These are phyloP conservation scores for Furcasterigmium sp. DNA, from an alignment of 2,329 filamentous ascomycete species.

Conservation along the genomic window DNA sequence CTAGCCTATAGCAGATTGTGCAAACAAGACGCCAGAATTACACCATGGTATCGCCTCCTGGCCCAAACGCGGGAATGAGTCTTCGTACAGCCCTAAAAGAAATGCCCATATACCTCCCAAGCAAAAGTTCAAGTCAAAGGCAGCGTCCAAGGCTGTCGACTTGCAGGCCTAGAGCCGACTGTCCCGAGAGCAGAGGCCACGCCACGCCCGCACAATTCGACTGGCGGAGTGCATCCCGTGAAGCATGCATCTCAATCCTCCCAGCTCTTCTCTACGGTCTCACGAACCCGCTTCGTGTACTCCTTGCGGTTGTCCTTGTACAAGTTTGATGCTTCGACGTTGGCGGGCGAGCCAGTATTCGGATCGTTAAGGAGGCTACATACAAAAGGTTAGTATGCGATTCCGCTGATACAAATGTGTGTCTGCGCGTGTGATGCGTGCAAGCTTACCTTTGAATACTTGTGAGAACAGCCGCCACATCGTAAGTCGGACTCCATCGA, in stretches of 20 bases:
- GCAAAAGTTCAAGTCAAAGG: too few relatives aligned
- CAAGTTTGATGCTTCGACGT: slow-evolving; percentile 94
- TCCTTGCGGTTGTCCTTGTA: slow-evolving; percentile 98
- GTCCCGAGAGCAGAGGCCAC: too few relatives aligned
- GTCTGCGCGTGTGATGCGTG: neutral
- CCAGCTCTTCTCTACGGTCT: slow-evolving; percentile 99
- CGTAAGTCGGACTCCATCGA: slow-evolving; percentile 96
- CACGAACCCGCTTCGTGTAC: slow-evolving; percentile 89
- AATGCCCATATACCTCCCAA: too few relatives aligned
- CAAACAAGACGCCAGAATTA: neutral
- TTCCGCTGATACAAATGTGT: too few relatives aligned
- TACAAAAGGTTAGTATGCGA: neutral
- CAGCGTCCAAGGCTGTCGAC: too few relatives aligned
- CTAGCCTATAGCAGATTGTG: neutral
- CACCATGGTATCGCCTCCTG: too few relatives aligned
- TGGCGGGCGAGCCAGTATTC: slow-evolving; percentile 96
- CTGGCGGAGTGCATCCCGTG: too few relatives aligned
- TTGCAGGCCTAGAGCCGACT: too few relatives aligned
- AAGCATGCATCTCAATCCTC: slow-evolving; percentile 58
- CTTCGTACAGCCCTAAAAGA: too few relatives aligned
- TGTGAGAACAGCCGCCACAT: slow-evolving; percentile 93
- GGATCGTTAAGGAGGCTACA: slow-evolving; percentile 88
- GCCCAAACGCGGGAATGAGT: too few relatives aligned
- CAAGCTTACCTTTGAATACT: slow-evolving; percentile 82
- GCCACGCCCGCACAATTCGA: too few relatives aligned